Evolutionary conservation across 2,329 filamentous ascomycete species (phyloP).

Genomic region (Penicillium concentricum): DNA sequence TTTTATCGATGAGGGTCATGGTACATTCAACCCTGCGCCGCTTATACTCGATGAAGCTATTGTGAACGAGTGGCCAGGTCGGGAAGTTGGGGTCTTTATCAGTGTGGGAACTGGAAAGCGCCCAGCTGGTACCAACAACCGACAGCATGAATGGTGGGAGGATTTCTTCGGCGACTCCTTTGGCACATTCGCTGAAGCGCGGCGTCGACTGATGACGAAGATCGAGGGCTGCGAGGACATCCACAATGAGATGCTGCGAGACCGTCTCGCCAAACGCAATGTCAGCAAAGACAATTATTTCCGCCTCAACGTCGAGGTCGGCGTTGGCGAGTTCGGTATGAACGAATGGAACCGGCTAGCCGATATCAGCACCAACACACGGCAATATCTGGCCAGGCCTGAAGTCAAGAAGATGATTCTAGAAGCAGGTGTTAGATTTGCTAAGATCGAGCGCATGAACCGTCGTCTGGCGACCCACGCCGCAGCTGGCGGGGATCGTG

Average conservation of each 20-base stretch:
- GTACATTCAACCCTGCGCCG: conserved; percentile 88
- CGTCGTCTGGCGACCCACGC: conserved; percentile 59
- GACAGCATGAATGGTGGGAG: conserved; percentile 83
- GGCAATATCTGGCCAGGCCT: conserved; percentile 72
- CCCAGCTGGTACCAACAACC: conserved; percentile 66
- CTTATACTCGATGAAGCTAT: conserved; percentile 85
- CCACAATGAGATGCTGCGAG: conserved; percentile 79
- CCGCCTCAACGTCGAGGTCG: conserved; percentile 93
- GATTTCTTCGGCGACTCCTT: conserved; percentile 70
- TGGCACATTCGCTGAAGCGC: conserved; percentile 87
- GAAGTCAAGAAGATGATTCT: conserved; percentile 76
- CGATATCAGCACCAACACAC: conserved; percentile 90
- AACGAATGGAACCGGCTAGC: conserved; percentile 95
- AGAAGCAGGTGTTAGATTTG: conserved; percentile 74
- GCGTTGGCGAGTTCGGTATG: conserved; percentile 96
- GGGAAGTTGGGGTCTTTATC: conserved; percentile 87
- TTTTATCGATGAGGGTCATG: conserved; percentile 89
- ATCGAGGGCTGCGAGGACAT: conserved; percentile 94
- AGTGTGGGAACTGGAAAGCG: conserved; percentile 93
- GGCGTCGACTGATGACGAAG: conserved; percentile 79
- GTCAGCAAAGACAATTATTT: conserved; percentile 91
- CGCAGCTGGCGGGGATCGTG: conserved; percentile 34
- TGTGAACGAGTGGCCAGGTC: conserved; percentile 90
- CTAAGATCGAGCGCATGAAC: conserved; percentile 77
- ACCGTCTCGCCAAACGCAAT: conserved; percentile 72